phyloP scores from a whole-genome alignment of 2,329 filamentous ascomycete genomes.

The Pyrenochaeta sp. region DNA sequence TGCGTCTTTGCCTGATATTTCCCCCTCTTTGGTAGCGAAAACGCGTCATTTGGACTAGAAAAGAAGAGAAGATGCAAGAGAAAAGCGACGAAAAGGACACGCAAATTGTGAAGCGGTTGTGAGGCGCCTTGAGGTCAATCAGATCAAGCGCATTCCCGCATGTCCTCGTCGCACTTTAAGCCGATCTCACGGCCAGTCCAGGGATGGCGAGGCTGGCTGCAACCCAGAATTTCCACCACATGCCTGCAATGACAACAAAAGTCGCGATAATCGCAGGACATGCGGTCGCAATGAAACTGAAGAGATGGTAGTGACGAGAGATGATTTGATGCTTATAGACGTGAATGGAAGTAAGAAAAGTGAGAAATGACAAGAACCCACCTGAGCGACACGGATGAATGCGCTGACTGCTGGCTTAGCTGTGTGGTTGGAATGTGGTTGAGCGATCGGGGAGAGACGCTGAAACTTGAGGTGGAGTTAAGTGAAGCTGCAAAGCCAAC shows the following conservation, averaged over 20 bases:
- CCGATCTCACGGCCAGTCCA: constrained; percentile 5
- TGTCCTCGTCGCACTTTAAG: constrained; percentile 3
- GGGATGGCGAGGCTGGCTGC: constrained; percentile 3
- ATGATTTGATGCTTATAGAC: neutral
- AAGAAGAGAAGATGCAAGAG: neutral
- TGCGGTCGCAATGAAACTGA: neutral
- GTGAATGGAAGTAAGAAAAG: neutral
- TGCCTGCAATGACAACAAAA: neutral
- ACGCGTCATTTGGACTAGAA: neutral
- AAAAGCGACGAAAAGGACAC: neutral
- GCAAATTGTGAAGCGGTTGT: neutral
- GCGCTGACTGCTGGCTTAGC: neutral
- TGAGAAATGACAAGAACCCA: neutral
- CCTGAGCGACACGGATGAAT: neutral
- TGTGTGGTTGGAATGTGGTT: constrained; percentile 9
- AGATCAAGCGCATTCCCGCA: constrained; percentile 1
- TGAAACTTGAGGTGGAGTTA: constrained; percentile 4
- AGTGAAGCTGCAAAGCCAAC: neutral
- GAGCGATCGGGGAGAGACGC: neutral
- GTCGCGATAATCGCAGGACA: neutral
- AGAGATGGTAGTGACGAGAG: neutral
- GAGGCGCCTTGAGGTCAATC: neutral
- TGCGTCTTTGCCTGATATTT: neutral
- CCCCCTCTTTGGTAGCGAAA: constrained; percentile 11
- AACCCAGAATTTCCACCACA: neutral